phyloP scores from a whole-genome alignment of 1,139 yeast genomes.

The Candida albicans region DNA sequence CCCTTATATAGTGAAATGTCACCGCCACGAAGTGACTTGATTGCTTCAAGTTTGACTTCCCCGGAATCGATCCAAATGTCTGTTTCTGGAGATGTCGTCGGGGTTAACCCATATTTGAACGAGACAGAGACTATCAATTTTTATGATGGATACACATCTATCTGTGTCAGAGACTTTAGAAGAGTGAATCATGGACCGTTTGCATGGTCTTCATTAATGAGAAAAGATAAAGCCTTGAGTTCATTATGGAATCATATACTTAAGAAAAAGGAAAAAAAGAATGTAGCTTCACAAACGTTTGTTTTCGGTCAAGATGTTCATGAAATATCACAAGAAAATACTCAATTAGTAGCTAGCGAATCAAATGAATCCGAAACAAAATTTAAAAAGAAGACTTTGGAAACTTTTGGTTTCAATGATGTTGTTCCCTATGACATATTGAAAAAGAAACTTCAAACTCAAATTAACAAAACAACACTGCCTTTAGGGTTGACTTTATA shows the following conservation, averaged over 20 bases:
- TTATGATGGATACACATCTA: slow-evolving; percentile 42
- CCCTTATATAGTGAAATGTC: background rate
- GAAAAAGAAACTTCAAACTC: slow-evolving; percentile 19
- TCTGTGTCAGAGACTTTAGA: slow-evolving; percentile 35
- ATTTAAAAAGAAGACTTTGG: slow-evolving; percentile 34
- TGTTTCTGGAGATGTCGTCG: slow-evolving; percentile 11
- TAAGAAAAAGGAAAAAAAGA: slow-evolving; percentile 23
- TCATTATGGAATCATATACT: slow-evolving; percentile 33
- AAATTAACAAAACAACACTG: slow-evolving; percentile 20
- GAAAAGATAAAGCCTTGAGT: slow-evolving; percentile 47
- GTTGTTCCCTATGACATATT: slow-evolving; percentile 34
- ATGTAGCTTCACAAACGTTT: slow-evolving; percentile 15
- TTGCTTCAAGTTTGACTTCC: background rate
- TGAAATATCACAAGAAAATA: slow-evolving; percentile 27
- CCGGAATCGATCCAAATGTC: background rate
- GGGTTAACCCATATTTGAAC: slow-evolving; percentile 26
- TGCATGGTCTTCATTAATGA: slow-evolving; percentile 48
- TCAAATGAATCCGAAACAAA: slow-evolving; percentile 16
- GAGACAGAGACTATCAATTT: slow-evolving; percentile 37
- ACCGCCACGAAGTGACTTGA: background rate
- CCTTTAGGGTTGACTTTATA: slow-evolving; percentile 31
- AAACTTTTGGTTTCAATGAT: slow-evolving; percentile 38
- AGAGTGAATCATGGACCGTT: slow-evolving; percentile 50
- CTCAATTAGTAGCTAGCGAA: slow-evolving; percentile 21
- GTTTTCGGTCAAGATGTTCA: slow-evolving; percentile 19